phyloP scores from a whole-genome alignment of 208 protist species.

The Acanthamoeba quina region DNA sequence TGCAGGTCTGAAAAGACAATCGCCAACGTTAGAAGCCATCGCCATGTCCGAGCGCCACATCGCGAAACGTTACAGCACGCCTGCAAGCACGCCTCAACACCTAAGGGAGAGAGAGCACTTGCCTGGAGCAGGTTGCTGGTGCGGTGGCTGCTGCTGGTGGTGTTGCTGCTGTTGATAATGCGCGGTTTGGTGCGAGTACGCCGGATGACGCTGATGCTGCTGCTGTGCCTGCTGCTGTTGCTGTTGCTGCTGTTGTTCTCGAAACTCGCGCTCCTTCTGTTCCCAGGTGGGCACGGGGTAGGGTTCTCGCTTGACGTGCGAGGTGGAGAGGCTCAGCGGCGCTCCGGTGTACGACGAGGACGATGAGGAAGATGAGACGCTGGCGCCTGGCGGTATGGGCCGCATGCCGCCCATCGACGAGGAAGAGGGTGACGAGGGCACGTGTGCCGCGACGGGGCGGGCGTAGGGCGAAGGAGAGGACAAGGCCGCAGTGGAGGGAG shows the following conservation, averaged over 20 bases:
- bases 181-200: neutral
- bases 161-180: neutral
- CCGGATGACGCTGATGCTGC: neutral
- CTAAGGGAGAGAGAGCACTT: neutral
- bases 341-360: neutral
- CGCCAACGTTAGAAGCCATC: too few species aligned
- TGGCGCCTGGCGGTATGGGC: neutral
- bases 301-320: conserved; percentile 3
- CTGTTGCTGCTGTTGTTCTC: neutral
- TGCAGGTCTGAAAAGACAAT: neutral
- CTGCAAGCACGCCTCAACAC: too few species aligned
- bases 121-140: neutral
- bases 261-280: conserved; percentile 56
- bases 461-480: neutral
- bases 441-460: neutral
- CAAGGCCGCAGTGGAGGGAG: neutral
- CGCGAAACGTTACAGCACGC: too few species aligned
- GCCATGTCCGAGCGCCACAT: too few species aligned
- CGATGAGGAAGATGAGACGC: neutral
- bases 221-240: neutral
- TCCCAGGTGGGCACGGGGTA: conserved; percentile 19
- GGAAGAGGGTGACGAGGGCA: neutral
- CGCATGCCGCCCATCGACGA: neutral
- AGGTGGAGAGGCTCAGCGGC: neutral
- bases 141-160: neutral